Evolutionary conservation across 192 early-diverging fungal species (phyloP), one percentile per base, ranked within the genome.

Genomic region (Kappamyces sp.): DNA sequence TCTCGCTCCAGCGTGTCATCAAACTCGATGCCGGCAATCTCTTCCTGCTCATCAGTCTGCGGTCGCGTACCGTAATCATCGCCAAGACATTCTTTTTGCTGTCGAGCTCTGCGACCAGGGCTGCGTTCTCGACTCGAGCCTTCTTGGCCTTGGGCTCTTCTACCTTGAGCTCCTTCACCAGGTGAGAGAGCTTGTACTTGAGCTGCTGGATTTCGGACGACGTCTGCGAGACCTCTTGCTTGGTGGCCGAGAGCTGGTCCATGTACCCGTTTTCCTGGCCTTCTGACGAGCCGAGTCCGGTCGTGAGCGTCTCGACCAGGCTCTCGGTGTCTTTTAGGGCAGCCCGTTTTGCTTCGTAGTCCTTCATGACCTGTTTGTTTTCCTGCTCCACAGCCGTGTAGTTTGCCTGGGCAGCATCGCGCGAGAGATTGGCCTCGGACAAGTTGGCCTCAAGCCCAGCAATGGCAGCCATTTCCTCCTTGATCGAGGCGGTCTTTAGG

Each of bases 201-300:
- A 84, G 75, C 64, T 94, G 93, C 68, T 97, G 87, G 2, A 51
- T 62, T 53, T 60, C 67, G 4, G 70, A 69, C 5, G 40, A 31
- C 0, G 53, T 49, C 10, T 47, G 40, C 33, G 51, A 65, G 38
- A 71, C 33, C 9, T 50, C 60, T 48, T 55, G 50, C 37, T 62
- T 66, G 40, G 65, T 58, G 9, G 62, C 67, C 63, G 46, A 84
- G n/a, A 99, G 71, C 64, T 97, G 96, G 72, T 96, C 89, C 86
- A 93, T 86, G 58, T 95, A 99, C 1, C 96, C 93, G 63, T 87
- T 91, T 58, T 99, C 91, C 55, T 93, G 85, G 3, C 94, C 93
- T 65, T 94, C 90, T 47, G 86, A 83, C 2, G 91, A 83, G 10
- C 94, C 79, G 35, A 99, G 70, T 31, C 97, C 97, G 0, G 94